phyloP scores from a whole-genome alignment of 2,329 filamentous ascomycete species.

The Epicoccum nigrum region DNA sequence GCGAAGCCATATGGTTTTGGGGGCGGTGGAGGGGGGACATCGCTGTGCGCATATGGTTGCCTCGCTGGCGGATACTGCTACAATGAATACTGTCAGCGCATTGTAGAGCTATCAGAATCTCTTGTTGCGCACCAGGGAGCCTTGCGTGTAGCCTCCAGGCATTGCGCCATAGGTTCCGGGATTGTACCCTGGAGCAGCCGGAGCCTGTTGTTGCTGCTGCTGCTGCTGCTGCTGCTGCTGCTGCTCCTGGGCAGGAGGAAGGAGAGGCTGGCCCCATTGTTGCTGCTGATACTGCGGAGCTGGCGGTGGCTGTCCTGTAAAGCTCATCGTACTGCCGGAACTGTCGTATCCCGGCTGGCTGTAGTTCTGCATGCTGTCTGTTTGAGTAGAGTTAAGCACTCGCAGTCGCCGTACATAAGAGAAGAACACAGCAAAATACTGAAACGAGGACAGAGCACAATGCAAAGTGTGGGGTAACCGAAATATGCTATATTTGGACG shows the following conservation, averaged over 20 bases:
- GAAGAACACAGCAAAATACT: constrained; percentile 17
- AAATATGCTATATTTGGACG: constrained; percentile 22
- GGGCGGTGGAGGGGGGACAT: constrained; percentile 45
- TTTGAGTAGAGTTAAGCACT: constrained; percentile 22
- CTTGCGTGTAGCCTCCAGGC: constrained; percentile 32
- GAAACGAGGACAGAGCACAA: constrained; percentile 14
- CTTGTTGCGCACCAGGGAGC: constrained; percentile 20
- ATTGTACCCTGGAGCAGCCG: constrained; percentile 34
- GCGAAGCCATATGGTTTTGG: constrained; percentile 45
- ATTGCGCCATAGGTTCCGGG: constrained; percentile 44
- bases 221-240: constrained; percentile 25
- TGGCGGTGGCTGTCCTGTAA: constrained; percentile 34
- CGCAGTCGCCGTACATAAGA: constrained; percentile 8
- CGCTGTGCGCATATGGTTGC: constrained; percentile 29
- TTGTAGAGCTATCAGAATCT: neutral
- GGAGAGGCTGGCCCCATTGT: constrained; percentile 35
- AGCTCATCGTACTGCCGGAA: constrained; percentile 41
- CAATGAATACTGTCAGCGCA: neutral
- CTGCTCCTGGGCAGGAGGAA: constrained; percentile 5
- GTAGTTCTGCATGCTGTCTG: constrained; percentile 43
- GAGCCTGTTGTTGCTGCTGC: constrained; percentile 27
- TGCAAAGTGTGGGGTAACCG: constrained; percentile 12
- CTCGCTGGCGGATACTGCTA: constrained; percentile 2
- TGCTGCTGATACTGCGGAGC: constrained; percentile 35
- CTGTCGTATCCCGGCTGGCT: constrained; percentile 37